Percentiles rank a stretch among this genome's conserved stretches.
Conservation (phyloP, 2,329 filamentous ascomycete genomes). For the Exophiala oligosperma region DNA sequence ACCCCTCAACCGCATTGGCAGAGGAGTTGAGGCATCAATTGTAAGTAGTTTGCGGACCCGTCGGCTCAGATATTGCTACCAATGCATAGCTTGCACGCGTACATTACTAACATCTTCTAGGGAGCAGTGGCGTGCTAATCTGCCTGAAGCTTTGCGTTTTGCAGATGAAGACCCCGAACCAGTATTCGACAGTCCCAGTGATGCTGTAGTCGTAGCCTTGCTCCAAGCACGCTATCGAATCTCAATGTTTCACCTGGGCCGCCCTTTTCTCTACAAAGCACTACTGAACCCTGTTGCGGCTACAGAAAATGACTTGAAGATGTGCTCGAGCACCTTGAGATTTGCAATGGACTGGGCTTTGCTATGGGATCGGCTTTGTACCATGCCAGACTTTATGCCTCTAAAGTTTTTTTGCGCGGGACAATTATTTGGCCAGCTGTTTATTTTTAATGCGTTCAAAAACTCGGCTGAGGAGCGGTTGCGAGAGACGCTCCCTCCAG, state of each 20-base stretch:
- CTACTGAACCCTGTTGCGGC: constrained; percentile 39
- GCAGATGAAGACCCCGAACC: constrained; percentile 35
- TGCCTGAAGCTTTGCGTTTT: constrained; percentile 51
- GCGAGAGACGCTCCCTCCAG: constrained; percentile 37
- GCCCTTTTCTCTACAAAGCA: constrained; percentile 35
- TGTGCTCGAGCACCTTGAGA: constrained; percentile 39
- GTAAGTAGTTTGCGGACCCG: background rate
- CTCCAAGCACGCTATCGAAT: constrained; percentile 23
- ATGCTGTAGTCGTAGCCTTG: constrained; percentile 20
- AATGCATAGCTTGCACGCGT: no score
- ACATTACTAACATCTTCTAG: background rate
- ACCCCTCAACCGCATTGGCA: constrained; percentile 48
- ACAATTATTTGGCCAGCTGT: constrained; percentile 43
- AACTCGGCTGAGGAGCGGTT: constrained; percentile 38
- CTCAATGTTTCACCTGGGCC: constrained; percentile 22
- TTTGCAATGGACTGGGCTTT: constrained; percentile 46
- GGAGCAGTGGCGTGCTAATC: constrained; percentile 55
- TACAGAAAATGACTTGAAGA: constrained; percentile 42
- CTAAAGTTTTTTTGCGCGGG: constrained; percentile 44
- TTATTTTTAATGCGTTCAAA: constrained; percentile 44
- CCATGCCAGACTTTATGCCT: constrained; percentile 45
- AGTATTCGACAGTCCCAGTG: constrained; percentile 11
- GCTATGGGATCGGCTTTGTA: constrained; percentile 38
- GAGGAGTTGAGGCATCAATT: constrained; percentile 56
- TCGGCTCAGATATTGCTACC: no score